Evolutionary conservation across 2,329 filamentous ascomycete genomes (phyloP).

Genomic region (Beauveria pseudobassiana): DNA sequence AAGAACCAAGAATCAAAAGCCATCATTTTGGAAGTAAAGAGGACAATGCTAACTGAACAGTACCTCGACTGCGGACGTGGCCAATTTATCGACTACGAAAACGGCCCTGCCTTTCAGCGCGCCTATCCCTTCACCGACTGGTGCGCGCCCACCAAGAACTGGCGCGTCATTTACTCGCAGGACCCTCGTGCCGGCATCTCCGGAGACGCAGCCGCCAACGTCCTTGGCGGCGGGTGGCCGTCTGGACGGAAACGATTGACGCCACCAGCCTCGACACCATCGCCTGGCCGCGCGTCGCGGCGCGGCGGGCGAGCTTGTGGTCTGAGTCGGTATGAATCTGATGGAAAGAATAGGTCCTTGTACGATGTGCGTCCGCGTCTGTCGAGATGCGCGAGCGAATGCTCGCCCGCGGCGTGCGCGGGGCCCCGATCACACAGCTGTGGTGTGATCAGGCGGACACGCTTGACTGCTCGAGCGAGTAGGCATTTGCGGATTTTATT

Average conservation of each 20-base stretch:
- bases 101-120: conserved; percentile 40
- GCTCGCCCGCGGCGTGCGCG: conserved; percentile 57
- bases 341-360: conserved; percentile 63
- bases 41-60: conserved; percentile 32
- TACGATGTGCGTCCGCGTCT: conserved; percentile 62
- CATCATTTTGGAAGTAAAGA: too few relatives aligned
- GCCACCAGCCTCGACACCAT: conserved; percentile 64
- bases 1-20: background rate
- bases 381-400: conserved; percentile 69
- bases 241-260: conserved; percentile 79
- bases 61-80: conserved; percentile 81
- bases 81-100: conserved; percentile 66
- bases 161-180: conserved; percentile 74
- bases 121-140: conserved; percentile 73
- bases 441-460: conserved; percentile 53
- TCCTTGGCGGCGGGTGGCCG: conserved; percentile 71
- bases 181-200: conserved; percentile 63
- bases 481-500: background rate
- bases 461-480: conserved; percentile 5
- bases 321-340: conserved; percentile 59
- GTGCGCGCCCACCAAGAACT: conserved; percentile 73
- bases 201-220: conserved; percentile 52
- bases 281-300: conserved; percentile 70
- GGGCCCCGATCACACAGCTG: conserved; percentile 61
- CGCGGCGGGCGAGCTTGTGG: conserved; percentile 77